These are phyloP conservation scores for Cyberlindnera euphorbiae DNA, from an alignment of 805 yeast genomes.

Conservation along the genomic window DNA sequence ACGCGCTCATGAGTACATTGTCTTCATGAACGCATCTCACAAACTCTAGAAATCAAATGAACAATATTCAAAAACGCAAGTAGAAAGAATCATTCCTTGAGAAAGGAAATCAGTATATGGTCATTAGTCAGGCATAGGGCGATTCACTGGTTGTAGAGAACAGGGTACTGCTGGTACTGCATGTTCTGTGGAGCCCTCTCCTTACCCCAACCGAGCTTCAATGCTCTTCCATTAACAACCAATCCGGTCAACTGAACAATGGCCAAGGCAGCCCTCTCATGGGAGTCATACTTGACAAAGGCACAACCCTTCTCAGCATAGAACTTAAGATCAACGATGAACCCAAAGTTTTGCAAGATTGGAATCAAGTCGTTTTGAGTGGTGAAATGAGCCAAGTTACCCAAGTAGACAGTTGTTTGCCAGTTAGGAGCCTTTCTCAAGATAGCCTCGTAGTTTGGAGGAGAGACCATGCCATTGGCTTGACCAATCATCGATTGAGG, in stretches of 20 bases:
- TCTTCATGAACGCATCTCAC: too few species aligned
- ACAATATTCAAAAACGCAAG: too few species aligned
- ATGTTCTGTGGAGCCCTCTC: conserved; percentile 35
- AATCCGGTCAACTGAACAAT: conserved; percentile 74
- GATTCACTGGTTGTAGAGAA: conserved; percentile 11
- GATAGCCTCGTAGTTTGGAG: conserved; percentile 64
- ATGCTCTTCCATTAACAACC: conserved; percentile 67
- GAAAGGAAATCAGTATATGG: not conserved
- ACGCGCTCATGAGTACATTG: too few species aligned
- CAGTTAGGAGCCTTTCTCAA: conserved; percentile 75
- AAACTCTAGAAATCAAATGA: too few species aligned
- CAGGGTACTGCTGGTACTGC: conserved; percentile 15
- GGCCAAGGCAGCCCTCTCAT: conserved; percentile 85
- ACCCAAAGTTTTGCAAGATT: conserved; percentile 74
- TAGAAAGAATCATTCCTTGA: too few species aligned
- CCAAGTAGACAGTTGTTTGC: conserved; percentile 84
- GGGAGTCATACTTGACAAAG: conserved; percentile 80
- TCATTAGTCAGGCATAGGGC: too few species aligned
- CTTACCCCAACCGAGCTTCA: conserved; percentile 88
- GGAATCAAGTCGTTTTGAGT: conserved; percentile 71
- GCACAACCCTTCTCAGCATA: conserved; percentile 85
- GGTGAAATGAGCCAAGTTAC: conserved; percentile 75
- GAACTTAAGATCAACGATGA: conserved; percentile 72
- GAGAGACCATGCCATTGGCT: conserved; percentile 25
- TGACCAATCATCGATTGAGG: not conserved